Evolutionary conservation across 208 protist genomes (phyloP), one percentile per base, ranked within the genome.

Genomic region (Trichomonas vaginalis): DNA sequence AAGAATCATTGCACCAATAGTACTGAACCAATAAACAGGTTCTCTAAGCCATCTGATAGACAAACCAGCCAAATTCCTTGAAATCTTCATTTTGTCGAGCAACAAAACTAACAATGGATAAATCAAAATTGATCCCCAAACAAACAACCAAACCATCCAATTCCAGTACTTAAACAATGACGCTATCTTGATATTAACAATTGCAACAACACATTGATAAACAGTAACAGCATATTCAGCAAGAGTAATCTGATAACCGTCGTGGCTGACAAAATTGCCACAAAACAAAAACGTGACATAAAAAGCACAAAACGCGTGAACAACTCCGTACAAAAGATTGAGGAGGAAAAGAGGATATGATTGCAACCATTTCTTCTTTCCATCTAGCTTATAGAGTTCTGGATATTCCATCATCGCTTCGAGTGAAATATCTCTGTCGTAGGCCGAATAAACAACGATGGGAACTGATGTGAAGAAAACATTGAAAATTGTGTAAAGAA

Each of bases 401-500:
- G 92, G 83, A 37, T 37, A 35, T 35, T 96, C 82, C 56, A 96
- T 96, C 46, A 96, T 95, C 3, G 80, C 56, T 23, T 70, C 95
- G 0, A 96, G 10, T 49, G 96, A 17, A 9, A 96, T 80, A 96
- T 96, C 96, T 95, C 62, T 87, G 8, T 96, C 96, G 12, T 95
- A 45, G 1, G 56, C 82, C 32, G 88, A 86, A 70, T 87, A 96
- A 32, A 82, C 46, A 51, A 96, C 51, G 27, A 80, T 39, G 0
- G 96, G 96, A 42, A 96, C 49, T 47, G 95, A 42, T n/a, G 96
- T 96, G 45, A 96, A 96, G 37, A 95, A 23, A 10, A 96, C 49
- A 42, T 96, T 96, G 39, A 96, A 96, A 3, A 86, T 17, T 10
- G 95, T 96, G 32, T 87, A 88, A 95, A 82, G 32, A 10, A 82